Evolutionary conservation across 805 yeast species (phyloP), one percentile per base, ranked within the genome.

Genomic region (Hanseniaspora jakobsenii): DNA sequence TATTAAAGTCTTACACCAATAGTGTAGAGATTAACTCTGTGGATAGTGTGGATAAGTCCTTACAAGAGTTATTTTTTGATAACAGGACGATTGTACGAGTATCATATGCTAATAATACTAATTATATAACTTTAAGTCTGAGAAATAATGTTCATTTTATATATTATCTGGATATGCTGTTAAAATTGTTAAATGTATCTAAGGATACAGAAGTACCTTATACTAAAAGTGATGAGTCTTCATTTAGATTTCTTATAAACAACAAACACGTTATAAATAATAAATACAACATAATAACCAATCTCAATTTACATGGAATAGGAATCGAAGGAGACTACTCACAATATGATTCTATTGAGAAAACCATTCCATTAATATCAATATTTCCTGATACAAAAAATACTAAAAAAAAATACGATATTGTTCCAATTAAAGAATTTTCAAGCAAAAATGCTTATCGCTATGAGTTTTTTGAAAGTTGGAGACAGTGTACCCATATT

Each of bases 401-500:
- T n/a, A n/a, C n/a, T n/a, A n/a, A n/a, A n/a, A 22, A 6, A 22
- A 4, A 12, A 3, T 6, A 21, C 7, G 8, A 8, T 23, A 6
- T 29, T 5, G 30, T 42, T 17, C 4, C 16, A 6, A 36, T 35
- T 14, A 17, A 10, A 6, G 30, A 35, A 8, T 42, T 26, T n/a
- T 19, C 21, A 10, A 35, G 1, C n/a, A 42, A 42, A 23, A 42
- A 42, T 29, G 10, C 8, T 1, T 27, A 17, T 12, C 28, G 46
- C 17, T 13, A 35, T 14, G 32, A 35, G n/a, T 42, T 42, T 23
- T 42, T 42, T 35, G 46, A 42, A 23, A 30, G 77, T 48, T 62
- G 85, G 56, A 89, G 91, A 54, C 96, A 89, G 55, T 72, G 85
- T 4, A 76, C 85, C 53, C 84, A 70, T 54, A 73, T 85, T 0